A percentile compares a stretch with the other conserved stretches of the same genome.
Evolutionary conservation across 1,139 yeast species (phyloP).

Genomic region (Candida sp.): DNA sequence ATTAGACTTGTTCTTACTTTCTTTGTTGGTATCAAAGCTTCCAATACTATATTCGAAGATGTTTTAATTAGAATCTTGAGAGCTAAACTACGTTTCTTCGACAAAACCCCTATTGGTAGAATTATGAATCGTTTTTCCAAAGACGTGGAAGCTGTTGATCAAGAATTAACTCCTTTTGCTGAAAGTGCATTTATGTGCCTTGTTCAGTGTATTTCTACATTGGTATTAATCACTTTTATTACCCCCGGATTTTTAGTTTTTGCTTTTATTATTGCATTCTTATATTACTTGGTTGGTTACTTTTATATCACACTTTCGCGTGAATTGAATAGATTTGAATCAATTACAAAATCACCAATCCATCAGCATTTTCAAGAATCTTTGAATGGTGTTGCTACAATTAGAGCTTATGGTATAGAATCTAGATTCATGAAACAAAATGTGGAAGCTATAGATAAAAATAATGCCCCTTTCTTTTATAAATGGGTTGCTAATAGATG

Average conservation of each 20-base stretch:
- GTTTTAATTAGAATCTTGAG: constrained; percentile 64
- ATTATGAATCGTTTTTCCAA: constrained; percentile 96
- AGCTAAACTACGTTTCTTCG: constrained; percentile 87
- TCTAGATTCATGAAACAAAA: constrained; percentile 81
- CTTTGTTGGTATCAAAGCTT: constrained; percentile 74
- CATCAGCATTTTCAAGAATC: constrained; percentile 97
- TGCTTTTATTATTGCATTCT: constrained; percentile 59
- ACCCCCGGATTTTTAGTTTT: constrained; percentile 84
- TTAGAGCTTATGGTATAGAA: constrained; percentile 95
- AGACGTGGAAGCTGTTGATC: constrained; percentile 92
- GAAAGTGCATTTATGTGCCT: constrained; percentile 70
- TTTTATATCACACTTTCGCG: constrained; percentile 82
- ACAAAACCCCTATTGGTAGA: constrained; percentile 94
- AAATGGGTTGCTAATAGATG: constrained; percentile 97
- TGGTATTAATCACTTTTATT: constrained; percentile 70
- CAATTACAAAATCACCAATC: constrained; percentile 89
- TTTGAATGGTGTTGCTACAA: constrained; percentile 86
- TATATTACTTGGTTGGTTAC: constrained; percentile 71
- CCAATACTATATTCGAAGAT: constrained; percentile 67
- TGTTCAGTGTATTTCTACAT: constrained; percentile 66
- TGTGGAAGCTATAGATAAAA: constrained; percentile 73
- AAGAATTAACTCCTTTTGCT: constrained; percentile 82
- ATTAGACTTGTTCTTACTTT: constrained; percentile 59
- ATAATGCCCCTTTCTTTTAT: constrained; percentile 90
- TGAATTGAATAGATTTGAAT: constrained; percentile 87